phyloP scores from a whole-genome alignment of 2,329 filamentous ascomycete species.

The Colletotrichum paranaense region DNA sequence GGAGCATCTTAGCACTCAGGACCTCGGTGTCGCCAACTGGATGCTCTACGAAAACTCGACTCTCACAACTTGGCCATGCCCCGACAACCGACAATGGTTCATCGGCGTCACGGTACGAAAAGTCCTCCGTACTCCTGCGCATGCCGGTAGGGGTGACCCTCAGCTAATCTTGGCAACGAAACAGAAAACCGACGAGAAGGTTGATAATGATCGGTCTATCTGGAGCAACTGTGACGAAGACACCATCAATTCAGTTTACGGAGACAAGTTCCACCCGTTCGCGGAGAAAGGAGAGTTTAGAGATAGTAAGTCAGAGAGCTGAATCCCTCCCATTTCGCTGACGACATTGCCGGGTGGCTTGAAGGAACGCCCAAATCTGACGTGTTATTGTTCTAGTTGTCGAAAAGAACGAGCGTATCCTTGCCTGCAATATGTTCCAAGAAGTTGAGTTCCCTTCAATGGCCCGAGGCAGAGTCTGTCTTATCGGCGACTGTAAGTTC shows the following conservation, averaged over 20 bases:
- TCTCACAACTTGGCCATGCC: conserved; percentile 37
- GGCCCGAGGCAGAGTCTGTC: conserved; percentile 35
- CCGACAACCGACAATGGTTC: conserved; percentile 38
- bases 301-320: background rate
- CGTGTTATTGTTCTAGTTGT: conserved; percentile 21
- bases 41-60: conserved; percentile 38
- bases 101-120: conserved; percentile 37
- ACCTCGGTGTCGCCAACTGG: conserved; percentile 37
- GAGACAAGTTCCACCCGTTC: conserved; percentile 37
- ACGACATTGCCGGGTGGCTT: background rate
- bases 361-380: background rate
- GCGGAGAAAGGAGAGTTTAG: conserved; percentile 32
- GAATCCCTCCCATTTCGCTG: background rate
- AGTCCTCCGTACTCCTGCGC: background rate
- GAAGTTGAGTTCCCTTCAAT: conserved; percentile 38
- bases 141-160: background rate
- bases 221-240: conserved; percentile 33
- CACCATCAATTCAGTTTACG: conserved; percentile 36
- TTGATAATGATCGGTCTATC: background rate
- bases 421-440: conserved; percentile 38
- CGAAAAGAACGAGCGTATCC: conserved; percentile 36
- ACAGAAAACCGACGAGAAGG: background rate
- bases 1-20: conserved; percentile 24
- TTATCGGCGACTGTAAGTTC: conserved; percentile 37
- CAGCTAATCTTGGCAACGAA: background rate